phyloP scores from a whole-genome alignment of 1,284 basidiomycete genomes.

The Chondrostereum purpureum region DNA sequence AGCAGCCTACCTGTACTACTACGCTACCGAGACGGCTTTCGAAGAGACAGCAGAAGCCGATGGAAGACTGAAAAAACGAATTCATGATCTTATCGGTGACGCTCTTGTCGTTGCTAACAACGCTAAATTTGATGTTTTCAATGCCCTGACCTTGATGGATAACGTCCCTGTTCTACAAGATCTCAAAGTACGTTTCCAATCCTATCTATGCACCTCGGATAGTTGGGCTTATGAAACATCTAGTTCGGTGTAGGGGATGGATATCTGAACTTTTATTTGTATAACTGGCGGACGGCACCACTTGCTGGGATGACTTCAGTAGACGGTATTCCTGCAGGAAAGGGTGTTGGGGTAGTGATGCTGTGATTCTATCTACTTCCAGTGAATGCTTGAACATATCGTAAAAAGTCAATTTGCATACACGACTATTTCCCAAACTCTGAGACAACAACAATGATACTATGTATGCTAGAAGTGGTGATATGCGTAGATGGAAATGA shows the following conservation, averaged over 20 bases:
- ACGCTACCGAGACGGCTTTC: constrained; percentile 67
- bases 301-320: constrained; percentile 61
- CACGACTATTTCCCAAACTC: too few relatives aligned
- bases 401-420: not conserved
- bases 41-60: constrained; percentile 52
- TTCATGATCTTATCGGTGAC: constrained; percentile 72
- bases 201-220: constrained; percentile 10
- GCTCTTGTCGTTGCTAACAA: constrained; percentile 76
- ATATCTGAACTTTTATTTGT: constrained; percentile 85
- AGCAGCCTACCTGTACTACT: constrained; percentile 93
- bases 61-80: constrained; percentile 55
- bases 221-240: constrained; percentile 4
- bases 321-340: constrained; percentile 50
- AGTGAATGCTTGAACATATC: too few relatives aligned
- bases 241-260: constrained; percentile 92
- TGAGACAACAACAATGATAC: too few relatives aligned
- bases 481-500: not conserved
- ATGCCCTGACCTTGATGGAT: constrained; percentile 93
- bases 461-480: not conserved
- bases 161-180: constrained; percentile 81
- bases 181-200: constrained; percentile 57
- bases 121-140: constrained; percentile 92
- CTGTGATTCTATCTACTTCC: too few relatives aligned
- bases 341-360: constrained; percentile 80
- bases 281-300: constrained; percentile 85